A percentile compares a stretch with the other conserved stretches of the same genome.
These are phyloP conservation scores for Trichoderma brevicompactum DNA, from an alignment of 2,329 filamentous ascomycete genomes.

Conservation along the genomic window DNA sequence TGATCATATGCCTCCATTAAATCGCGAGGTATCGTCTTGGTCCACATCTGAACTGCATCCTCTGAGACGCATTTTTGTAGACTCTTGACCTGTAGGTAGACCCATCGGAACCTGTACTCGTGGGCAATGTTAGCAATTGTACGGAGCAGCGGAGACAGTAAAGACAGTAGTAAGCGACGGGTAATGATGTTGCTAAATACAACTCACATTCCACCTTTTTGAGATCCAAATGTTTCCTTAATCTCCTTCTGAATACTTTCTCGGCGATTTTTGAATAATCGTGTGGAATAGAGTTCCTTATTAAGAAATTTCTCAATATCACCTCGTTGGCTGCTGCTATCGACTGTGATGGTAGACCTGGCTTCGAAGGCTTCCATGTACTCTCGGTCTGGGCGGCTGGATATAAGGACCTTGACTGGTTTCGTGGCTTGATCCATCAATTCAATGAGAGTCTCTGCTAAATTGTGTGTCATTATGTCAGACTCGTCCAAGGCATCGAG, in stretches of 20 bases:
- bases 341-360: slow-evolving; percentile 27
- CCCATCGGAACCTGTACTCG: slow-evolving; percentile 33
- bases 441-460: slow-evolving; percentile 29
- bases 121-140: neutral
- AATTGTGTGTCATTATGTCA: slow-evolving; percentile 15
- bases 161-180: neutral
- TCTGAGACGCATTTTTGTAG: slow-evolving; percentile 24
- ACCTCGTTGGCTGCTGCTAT: slow-evolving; percentile 27
- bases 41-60: slow-evolving; percentile 28
- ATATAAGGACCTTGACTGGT: slow-evolving; percentile 32
- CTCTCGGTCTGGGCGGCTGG: slow-evolving; percentile 31
- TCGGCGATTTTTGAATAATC: neutral
- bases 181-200: neutral
- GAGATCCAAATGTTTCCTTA: neutral
- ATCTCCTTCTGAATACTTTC: neutral
- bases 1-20: slow-evolving; percentile 31
- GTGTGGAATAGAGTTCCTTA: slow-evolving; percentile 16
- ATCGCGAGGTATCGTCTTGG: slow-evolving; percentile 27
- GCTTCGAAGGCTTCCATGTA: slow-evolving; percentile 24
- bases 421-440: slow-evolving; percentile 19
- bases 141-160: neutral
- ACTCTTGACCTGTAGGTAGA: slow-evolving; percentile 30
- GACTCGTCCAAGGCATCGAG: slow-evolving; percentile 33
- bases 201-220: slow-evolving; percentile 17
- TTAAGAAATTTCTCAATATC: slow-evolving; percentile 32